These are phyloP conservation scores for Haematococcus sp. DNA, from an alignment of 139 green algal species.

Conservation along the genomic window DNA sequence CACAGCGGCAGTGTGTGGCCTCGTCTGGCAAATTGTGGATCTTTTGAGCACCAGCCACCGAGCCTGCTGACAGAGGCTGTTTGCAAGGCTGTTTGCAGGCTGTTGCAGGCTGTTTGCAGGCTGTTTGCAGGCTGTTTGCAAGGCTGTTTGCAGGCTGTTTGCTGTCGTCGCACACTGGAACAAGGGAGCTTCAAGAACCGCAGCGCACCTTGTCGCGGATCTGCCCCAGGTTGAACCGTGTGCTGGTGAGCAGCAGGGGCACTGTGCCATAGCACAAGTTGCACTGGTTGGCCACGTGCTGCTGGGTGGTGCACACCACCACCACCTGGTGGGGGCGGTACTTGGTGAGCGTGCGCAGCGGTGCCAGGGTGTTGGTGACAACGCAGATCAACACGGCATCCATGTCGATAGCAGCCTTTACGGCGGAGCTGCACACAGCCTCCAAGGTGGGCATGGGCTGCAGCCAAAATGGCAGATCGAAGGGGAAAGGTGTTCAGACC, in stretches of 20 bases:
- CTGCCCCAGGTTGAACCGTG: constrained; percentile 1
- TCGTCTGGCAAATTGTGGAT: no score
- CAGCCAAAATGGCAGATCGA: no score
- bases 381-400: constrained; percentile 21
- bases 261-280: constrained; percentile 35
- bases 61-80: constrained; percentile 32
- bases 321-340: constrained; percentile 44
- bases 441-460: constrained; percentile 38
- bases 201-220: not conserved
- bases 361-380: constrained; percentile 25
- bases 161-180: not conserved
- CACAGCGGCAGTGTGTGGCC: no score
- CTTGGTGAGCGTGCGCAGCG: constrained; percentile 54
- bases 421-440: constrained; percentile 39
- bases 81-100: no score
- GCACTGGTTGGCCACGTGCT: constrained; percentile 19
- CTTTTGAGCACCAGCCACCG: no score
- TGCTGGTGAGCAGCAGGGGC: constrained; percentile 26
- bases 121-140: no score
- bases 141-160: not conserved
- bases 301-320: constrained; percentile 32
- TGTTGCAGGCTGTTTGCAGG: no score
- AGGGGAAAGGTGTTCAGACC: no score
- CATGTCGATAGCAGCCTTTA: constrained; percentile 39
- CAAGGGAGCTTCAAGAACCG: not conserved